Conservation (phyloP, 441 rosid species). For the Capsella rubella region DNA sequence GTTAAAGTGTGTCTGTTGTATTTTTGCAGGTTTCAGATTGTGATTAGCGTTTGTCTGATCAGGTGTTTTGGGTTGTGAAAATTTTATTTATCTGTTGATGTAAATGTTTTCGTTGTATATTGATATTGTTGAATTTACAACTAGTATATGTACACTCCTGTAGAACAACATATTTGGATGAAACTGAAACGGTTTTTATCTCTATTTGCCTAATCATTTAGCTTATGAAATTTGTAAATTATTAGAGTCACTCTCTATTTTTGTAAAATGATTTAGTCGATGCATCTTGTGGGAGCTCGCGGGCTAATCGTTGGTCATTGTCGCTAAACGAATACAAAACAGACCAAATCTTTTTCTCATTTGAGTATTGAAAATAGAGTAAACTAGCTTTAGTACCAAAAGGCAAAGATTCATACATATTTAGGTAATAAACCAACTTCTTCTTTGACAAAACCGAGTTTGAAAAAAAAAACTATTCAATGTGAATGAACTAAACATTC, state of each 20-base stretch:
- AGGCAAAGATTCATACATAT: neutral
- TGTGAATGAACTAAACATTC: slow-evolving; percentile 4
- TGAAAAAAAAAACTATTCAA: neutral
- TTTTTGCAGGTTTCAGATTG: slow-evolving; percentile 40
- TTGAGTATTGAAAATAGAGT: neutral
- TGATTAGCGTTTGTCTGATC: slow-evolving; percentile 28
- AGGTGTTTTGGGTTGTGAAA: slow-evolving; percentile 34
- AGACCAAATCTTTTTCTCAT: too few relatives aligned
- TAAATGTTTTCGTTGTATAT: slow-evolving; percentile 37
- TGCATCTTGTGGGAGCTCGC: too few relatives aligned
- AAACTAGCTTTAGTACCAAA: neutral
- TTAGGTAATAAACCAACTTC: neutral
- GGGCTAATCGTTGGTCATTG: too few relatives aligned
- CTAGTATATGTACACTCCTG: slow-evolving; percentile 18
- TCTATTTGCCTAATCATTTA: too few relatives aligned
- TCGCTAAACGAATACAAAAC: too few relatives aligned
- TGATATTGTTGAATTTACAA: slow-evolving; percentile 6
- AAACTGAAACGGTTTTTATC: neutral
- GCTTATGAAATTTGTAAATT: too few relatives aligned
- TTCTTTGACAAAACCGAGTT: slow-evolving; percentile 1
- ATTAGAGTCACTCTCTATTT: too few relatives aligned
- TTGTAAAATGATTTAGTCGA: too few relatives aligned
- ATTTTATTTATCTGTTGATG: slow-evolving; percentile 33
- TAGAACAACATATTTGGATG: neutral
- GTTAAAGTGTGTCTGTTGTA: slow-evolving; percentile 9